phyloP scores from a whole-genome alignment of 2,329 filamentous ascomycete genomes.

The Fusarium sambucinum region DNA sequence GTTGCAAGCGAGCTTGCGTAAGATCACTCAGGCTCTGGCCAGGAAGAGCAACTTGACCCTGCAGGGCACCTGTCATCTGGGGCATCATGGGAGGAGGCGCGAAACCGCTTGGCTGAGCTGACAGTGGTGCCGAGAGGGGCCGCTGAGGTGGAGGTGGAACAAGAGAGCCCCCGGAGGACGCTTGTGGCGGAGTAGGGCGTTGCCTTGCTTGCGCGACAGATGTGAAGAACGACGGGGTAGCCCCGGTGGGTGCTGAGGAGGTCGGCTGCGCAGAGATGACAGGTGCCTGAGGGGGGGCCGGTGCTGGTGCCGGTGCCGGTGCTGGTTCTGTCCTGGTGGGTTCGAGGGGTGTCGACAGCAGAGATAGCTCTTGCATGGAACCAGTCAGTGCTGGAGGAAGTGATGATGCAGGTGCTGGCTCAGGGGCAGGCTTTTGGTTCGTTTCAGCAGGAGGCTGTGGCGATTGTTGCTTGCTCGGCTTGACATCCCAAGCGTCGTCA shows the following conservation, averaged over 20 bases:
- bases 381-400: slow-evolving; percentile 70
- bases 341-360: slow-evolving; percentile 65
- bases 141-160: slow-evolving; percentile 82
- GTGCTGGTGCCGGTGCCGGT: slow-evolving; percentile 45
- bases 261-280: slow-evolving; percentile 45
- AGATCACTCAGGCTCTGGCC: slow-evolving; percentile 84
- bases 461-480: slow-evolving; percentile 74
- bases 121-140: slow-evolving; percentile 88
- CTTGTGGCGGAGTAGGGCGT: slow-evolving; percentile 49
- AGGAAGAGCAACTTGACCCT: slow-evolving; percentile 73
- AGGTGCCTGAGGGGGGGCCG: not conserved
- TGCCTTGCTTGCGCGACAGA: slow-evolving; percentile 60
- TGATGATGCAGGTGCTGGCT: slow-evolving; percentile 33
- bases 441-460: slow-evolving; percentile 27
- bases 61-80: slow-evolving; percentile 81
- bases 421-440: slow-evolving; percentile 43
- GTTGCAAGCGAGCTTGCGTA: slow-evolving; percentile 73
- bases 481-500: slow-evolving; percentile 97
- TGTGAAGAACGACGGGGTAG: slow-evolving; percentile 70
- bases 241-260: slow-evolving; percentile 58
- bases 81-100: slow-evolving; percentile 80
- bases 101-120: slow-evolving; percentile 79
- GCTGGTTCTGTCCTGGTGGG: slow-evolving; percentile 59
- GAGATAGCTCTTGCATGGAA: slow-evolving; percentile 71
- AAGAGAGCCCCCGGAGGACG: slow-evolving; percentile 69